Evolutionary conservation across 257 asterid genomes (phyloP), one percentile per base, ranked within the genome.

Genomic region (Linaria vulgaris): DNA sequence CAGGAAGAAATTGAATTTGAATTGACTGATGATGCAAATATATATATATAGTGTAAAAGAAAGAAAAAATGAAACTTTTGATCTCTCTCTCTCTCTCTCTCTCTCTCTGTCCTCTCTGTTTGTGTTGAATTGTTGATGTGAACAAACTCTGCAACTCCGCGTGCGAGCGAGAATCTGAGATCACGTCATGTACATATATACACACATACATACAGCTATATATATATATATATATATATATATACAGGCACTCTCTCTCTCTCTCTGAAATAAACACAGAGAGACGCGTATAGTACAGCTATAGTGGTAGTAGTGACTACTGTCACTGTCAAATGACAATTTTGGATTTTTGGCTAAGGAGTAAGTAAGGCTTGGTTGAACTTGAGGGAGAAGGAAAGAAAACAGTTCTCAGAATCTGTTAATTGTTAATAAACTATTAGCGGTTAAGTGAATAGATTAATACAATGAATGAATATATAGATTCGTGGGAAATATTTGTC

Each of bases 61-160:
- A n/a, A n/a, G 16, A 61, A 50, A 61, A 17, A 45, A 41, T 27
- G 39, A 30, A 34, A 51, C 41, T 41, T 66, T 14, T 52, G 69
- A 50, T 44, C n/a, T 52, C 17, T 63, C 19, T 20, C 9, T 43
- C n/a, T 15, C 41, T 3, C 6, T 30, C 6, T 30, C 6, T 57
- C 49, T 45, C 37, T 49, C 44, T 41, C n/a, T n/a, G n/a, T n/a
- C n/a, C n/a, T n/a, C n/a, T n/a, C n/a, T n/a, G n/a, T n/a, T n/a
- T n/a, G 34, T 27, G 3, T 27, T 27, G 34, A 27, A 6, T 27
- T 6, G 72, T 15, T 70, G 69, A 67, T 67, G 78, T 72, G 74
- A 70, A 70, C 70, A 75, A 72, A 70, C 53, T 46, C 69, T 48
- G 76, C 60, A 64, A 80, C 44, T 83, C 80, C 82, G 81, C 90